These are phyloP conservation scores for Podaxis pistillaris DNA, from an alignment of 768 basidiomycete genomes.

Conservation along the genomic window DNA sequence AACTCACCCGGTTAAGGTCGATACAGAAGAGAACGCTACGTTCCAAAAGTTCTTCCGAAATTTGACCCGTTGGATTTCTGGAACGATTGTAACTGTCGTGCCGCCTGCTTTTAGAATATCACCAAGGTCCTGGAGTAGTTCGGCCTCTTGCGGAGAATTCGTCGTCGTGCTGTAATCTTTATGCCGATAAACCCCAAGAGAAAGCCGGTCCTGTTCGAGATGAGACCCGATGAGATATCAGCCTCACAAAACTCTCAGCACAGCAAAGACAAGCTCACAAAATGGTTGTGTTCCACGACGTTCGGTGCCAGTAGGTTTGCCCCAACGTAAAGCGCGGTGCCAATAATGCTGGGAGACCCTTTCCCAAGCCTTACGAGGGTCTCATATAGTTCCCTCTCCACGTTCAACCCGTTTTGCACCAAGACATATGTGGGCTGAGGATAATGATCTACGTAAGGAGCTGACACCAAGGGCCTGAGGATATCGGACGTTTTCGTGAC, in stretches of 20 bases:
- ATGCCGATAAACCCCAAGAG: constrained; percentile 55
- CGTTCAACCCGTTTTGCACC: constrained; percentile 71
- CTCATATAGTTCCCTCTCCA: constrained; percentile 64
- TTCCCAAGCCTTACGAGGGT: constrained; percentile 40
- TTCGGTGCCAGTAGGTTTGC: constrained; percentile 47
- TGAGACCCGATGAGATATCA: not conserved
- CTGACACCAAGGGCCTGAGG: constrained; percentile 52
- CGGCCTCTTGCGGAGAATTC: constrained; percentile 42
- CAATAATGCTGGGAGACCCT: constrained; percentile 50
- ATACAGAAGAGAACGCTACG: constrained; percentile 48
- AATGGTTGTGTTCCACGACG: constrained; percentile 48
- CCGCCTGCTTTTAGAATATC: constrained; percentile 47
- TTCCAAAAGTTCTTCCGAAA: constrained; percentile 69
- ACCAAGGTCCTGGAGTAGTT: constrained; percentile 43
- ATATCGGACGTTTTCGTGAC: constrained; percentile 53
- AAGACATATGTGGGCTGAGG: constrained; percentile 60
- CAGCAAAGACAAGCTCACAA: constrained; percentile 37
- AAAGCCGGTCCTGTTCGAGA: constrained; percentile 42
- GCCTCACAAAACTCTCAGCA: not conserved
- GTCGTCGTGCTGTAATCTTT: constrained; percentile 34
- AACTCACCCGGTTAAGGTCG: constrained; percentile 46
- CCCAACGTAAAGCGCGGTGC: constrained; percentile 53
- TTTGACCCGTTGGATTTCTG: constrained; percentile 63
- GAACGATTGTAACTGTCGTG: constrained; percentile 41
- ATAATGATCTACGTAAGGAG: constrained; percentile 42